Percentiles rank a stretch among this genome's conserved stretches.
These are phyloP conservation scores for Fusarium falciforme DNA, from an alignment of 2,329 filamentous ascomycete genomes.

Conservation along the genomic window DNA sequence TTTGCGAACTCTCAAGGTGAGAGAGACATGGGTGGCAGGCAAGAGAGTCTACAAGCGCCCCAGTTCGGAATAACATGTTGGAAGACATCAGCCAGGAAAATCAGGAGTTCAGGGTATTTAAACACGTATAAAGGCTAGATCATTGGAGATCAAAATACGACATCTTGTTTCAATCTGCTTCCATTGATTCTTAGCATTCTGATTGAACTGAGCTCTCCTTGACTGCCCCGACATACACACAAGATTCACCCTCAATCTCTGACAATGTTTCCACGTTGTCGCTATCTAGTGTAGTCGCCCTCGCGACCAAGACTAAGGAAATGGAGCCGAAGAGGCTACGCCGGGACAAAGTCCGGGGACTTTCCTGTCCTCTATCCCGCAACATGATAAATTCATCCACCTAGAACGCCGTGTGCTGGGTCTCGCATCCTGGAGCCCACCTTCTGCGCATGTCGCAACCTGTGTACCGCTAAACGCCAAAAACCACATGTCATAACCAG, in stretches of 20 bases:
- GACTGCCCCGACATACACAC: background rate
- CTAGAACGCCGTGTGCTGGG: slow-evolving; percentile 27
- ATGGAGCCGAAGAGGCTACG: background rate
- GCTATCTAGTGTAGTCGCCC: background rate
- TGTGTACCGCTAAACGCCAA: slow-evolving; percentile 10
- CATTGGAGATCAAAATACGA: slow-evolving; percentile 5
- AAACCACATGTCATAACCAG: slow-evolving; percentile 15
- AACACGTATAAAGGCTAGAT: background rate
- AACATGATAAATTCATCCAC: slow-evolving; percentile 23
- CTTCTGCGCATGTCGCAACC: background rate
- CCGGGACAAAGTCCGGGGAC: background rate
- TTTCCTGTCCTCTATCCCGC: slow-evolving; percentile 4
- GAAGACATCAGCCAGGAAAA: background rate
- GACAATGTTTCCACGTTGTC: background rate
- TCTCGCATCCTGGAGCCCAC: slow-evolving; percentile 1
- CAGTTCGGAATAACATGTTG: background rate
- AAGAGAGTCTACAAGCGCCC: slow-evolving; percentile 55
- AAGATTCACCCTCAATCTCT: background rate
- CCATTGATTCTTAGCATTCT: background rate
- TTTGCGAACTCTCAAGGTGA: slow-evolving; percentile 65
- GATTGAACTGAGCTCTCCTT: background rate
- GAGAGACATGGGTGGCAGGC: slow-evolving; percentile 77
- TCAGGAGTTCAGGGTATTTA: background rate
- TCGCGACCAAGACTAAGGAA: background rate
- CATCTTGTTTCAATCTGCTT: background rate